A percentile compares a stretch with the other conserved stretches of the same genome.
Conservation (phyloP, 176 grass and related monocot genomes). For the Aegilops speltoides region DNA sequence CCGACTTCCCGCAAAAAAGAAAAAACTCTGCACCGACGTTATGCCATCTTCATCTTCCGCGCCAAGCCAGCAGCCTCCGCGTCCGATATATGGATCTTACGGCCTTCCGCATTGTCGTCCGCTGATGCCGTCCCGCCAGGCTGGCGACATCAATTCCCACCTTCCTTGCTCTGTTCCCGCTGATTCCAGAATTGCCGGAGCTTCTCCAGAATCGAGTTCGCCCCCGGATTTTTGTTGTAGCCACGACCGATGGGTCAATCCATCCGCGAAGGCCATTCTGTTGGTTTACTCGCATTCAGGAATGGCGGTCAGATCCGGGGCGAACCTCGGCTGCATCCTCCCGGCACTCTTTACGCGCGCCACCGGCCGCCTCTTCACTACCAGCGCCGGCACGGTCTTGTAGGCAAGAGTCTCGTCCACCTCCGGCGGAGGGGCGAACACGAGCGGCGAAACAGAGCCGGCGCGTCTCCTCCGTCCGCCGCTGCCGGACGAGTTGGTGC, state of each 20-base stretch:
- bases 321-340: slow-evolving; percentile 32
- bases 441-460: slow-evolving; percentile 29
- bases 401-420: neutral
- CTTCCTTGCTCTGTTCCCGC: neutral
- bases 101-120: neutral
- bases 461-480: neutral
- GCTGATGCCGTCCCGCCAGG: neutral
- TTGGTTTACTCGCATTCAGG: slow-evolving; percentile 50
- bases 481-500: neutral
- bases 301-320: slow-evolving; percentile 51
- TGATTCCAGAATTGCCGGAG: neutral
- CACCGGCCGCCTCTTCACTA: neutral
- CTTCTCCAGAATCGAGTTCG: neutral
- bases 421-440: slow-evolving; percentile 33
- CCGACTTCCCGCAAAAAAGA: neutral
- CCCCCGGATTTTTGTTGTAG: neutral
- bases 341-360: neutral
- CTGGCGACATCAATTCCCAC: slow-evolving; percentile 5
- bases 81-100: neutral
- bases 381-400: neutral
- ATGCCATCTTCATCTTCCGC: neutral
- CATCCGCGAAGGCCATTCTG: neutral
- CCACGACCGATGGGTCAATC: neutral
- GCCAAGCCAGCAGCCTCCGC: neutral
- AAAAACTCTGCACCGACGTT: neutral